phyloP scores from a whole-genome alignment of 345 rosid species.

The Anacardium occidentale region DNA sequence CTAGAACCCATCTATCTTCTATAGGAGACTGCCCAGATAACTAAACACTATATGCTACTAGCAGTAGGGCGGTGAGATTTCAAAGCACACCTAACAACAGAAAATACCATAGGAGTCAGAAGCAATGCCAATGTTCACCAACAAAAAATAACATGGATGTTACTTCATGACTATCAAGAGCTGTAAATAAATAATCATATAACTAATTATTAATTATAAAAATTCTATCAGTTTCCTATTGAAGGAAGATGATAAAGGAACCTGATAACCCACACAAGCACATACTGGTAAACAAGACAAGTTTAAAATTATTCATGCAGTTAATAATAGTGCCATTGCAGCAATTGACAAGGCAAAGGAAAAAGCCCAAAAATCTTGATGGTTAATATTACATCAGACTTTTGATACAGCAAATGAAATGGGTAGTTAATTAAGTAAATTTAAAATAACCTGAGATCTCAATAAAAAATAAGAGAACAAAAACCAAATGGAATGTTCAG shows the following conservation, averaged over 20 bases:
- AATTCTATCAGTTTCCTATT: not conserved
- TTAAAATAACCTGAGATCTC: not conserved
- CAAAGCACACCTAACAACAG: conserved; percentile 33
- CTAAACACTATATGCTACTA: conserved; percentile 16
- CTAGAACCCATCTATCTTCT: conserved; percentile 71
- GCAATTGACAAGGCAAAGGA: not conserved
- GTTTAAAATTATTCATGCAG: not conserved
- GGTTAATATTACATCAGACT: not conserved
- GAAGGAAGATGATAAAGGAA: no score
- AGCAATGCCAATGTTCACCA: not conserved
- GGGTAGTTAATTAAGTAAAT: not conserved
- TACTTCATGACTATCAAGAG: not conserved
- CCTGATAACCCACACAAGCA: no score
- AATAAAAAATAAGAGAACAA: not conserved
- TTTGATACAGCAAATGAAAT: not conserved
- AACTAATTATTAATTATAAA: not conserved
- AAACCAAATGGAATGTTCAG: not conserved
- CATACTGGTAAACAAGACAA: no score
- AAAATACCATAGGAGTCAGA: conserved; percentile 11
- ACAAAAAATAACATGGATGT: not conserved
- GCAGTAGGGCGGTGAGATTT: conserved; percentile 11
- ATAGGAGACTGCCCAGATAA: conserved; percentile 17
- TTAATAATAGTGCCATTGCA: not conserved
- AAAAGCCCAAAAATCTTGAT: not conserved
- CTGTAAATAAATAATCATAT: not conserved